Base-by-base conservation (phyloP, 331 rosid genomes). In the Malus hybrid region DNA sequence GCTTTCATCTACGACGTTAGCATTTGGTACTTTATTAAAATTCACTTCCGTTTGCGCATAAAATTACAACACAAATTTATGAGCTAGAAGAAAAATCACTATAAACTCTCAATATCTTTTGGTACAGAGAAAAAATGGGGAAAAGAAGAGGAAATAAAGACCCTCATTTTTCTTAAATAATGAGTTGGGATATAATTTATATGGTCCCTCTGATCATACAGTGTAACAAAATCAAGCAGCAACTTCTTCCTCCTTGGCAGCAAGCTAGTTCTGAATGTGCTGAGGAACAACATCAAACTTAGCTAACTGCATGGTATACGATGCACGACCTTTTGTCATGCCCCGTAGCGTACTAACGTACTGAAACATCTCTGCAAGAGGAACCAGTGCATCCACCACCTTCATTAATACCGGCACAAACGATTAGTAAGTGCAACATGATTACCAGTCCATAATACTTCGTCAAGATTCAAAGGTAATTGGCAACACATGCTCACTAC, bases 281-380 rank as follows among this genome's bases (percentile, higher is more conserved):
- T 92, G 99, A 72, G 97, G 99, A 61, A 94, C 99, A 75, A 92
- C 93, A 48, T 94, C 99, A 67, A 94, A 94, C 85, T 84, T 87
- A 63, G 87, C 97, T 76, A 94, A 80, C 65, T 94, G 97, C 97
- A 94, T 94, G 13, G 88, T 77, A 85, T 94, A 94, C 6, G 97
- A 94, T 5, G 99, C 97, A 75, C 99, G 94, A 6, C 99, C 99
- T 85, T 94, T 94, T 28, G 97, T 94, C 97, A 94, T 94, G 19
- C 97, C 97, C 81, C 99, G 83, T 0, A 92, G 90, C 5, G 99
- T 94, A 64, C 97, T 94, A 1, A 94, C 97, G 24, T 92, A 94
- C 75, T 92, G 99, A 71, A 94, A 94, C 99, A 94, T 94, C 88
- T 94, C 99, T 2, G 97, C 97, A 67, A 94, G 90, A 19, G 99